Base-by-base conservation (phyloP, 495 filamentous ascomycete genomes). In the Penicillium daleae region DNA sequence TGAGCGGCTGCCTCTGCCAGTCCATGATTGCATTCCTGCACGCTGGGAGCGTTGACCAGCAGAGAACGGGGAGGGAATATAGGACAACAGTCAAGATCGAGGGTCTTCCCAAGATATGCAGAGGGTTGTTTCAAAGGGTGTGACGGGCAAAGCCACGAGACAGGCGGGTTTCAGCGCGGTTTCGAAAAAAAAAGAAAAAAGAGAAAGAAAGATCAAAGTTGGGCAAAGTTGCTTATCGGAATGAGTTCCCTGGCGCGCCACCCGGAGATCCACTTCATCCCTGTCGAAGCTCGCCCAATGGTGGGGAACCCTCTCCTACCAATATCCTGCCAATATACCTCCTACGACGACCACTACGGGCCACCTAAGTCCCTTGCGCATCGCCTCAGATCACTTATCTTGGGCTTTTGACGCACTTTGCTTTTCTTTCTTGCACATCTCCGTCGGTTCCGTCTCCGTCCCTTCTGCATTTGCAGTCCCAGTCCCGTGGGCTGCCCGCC, bases 11-110 rank as follows among this genome's bases (percentile, higher is more conserved):
- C 70, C 67, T 70, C 63, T 63, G 63, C 61, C 66, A 27, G 66
- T 65, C 76, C 79, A 79, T 79, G 63, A 54, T 73, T 73, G 76
- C 78, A 79, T 81, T 64, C 52, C 71, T 67, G 40, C 35, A 52
- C 59, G 29, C 32, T 22, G 51, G 17, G 31, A 22, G 51, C 51
- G 29, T 35, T 21, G n/a, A n/a, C 51, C 1, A 54, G 31, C 29
- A 35, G 17, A 21, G 8, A 22, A 27, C 9, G 27, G 29, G 15
- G 19, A 6, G 24, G 31, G 58, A 37, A 26, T 2, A 22, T 24
- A 2, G 24, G n/a, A 4, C 46, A 27, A 9, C 15, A 29, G 46
- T 26, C 51, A 54, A 21, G n/a, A 22, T 3, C 4, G 22, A 10
- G 29, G 27, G 21, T 2, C 9, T 0, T 6, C 46, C 46, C 7